A percentile compares a stretch with the other conserved stretches of the same genome.
Conservation (phyloP, 2,329 filamentous ascomycete species). For the Aureobasidium pullulans region DNA sequence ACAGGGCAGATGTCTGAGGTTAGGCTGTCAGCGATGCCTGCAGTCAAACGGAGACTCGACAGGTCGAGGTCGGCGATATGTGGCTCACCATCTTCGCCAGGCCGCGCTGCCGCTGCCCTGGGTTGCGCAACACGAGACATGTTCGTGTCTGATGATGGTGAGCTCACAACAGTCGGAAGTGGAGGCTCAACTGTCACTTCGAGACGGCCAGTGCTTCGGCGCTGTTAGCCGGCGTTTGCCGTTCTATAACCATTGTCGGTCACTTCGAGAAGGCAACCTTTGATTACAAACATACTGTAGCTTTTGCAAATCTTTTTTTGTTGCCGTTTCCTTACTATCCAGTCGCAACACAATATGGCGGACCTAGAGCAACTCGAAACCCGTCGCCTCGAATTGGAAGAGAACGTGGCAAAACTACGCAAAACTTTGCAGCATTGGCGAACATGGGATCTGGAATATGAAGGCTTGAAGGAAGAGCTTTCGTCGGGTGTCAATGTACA, state of each 20-base stretch:
- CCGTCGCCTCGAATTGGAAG: slow-evolving; percentile 67
- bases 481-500: slow-evolving; percentile 45
- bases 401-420: slow-evolving; percentile 64
- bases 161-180: slow-evolving; percentile 12
- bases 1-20: slow-evolving; percentile 76
- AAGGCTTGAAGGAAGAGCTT: slow-evolving; percentile 78
- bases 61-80: slow-evolving; percentile 14
- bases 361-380: slow-evolving; percentile 9
- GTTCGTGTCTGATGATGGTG: slow-evolving; percentile 18
- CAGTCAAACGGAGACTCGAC: slow-evolving; percentile 8
- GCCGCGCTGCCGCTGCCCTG: slow-evolving; percentile 19
- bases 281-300: slow-evolving; percentile 11
- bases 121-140: slow-evolving; percentile 29
- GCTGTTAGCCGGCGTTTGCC: background rate
- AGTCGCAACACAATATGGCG: background rate
- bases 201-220: slow-evolving; percentile 4
- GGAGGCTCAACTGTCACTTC: slow-evolving; percentile 1
- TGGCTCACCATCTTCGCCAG: slow-evolving; percentile 27
- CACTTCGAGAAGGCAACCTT: background rate
- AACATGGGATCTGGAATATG: slow-evolving; percentile 85
- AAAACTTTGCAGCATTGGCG: slow-evolving; percentile 81
- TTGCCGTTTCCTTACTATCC: too few species aligned
- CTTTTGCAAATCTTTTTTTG: background rate
- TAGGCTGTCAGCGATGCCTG: slow-evolving; percentile 15
- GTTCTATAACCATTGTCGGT: slow-evolving; percentile 1